A percentile compares a stretch with the other conserved stretches of the same genome.
Evolutionary conservation across 257 asterid genomes (phyloP).

Genomic region (Solanum appendiculatum): DNA sequence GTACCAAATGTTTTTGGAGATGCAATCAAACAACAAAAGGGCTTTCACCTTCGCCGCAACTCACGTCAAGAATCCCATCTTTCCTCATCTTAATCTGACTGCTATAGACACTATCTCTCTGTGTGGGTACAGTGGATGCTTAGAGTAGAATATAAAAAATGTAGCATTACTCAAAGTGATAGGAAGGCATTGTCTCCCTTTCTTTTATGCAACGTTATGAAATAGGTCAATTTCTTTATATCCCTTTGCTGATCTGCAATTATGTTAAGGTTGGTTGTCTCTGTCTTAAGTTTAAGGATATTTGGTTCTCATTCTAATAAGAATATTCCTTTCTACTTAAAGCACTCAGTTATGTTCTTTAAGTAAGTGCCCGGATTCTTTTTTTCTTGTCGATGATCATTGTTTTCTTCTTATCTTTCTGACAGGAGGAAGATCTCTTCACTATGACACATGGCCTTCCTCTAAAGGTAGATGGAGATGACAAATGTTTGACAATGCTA

Average conservation of each 20-base stretch:
- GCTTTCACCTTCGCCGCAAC: neutral
- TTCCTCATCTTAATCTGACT: neutral
- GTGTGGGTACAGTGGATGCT: neutral
- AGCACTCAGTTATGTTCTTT: neutral
- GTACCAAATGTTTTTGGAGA: neutral
- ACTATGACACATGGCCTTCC: conserved; percentile 90
- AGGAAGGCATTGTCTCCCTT: neutral
- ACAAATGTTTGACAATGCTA: conserved; percentile 78
- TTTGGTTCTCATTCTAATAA: neutral
- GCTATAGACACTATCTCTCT: neutral
- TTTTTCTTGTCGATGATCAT: neutral
- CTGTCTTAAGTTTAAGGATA: neutral
- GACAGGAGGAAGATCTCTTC: conserved; percentile 93
- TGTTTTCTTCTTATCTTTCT: neutral
- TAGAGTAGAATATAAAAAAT: neutral
- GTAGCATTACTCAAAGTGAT: neutral
- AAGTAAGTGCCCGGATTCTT: neutral
- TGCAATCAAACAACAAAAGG: neutral
- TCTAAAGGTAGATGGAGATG: conserved; percentile 84
- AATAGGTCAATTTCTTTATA: neutral
- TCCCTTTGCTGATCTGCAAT: neutral
- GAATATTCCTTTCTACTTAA: neutral
- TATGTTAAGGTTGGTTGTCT: neutral
- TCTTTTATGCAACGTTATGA: neutral
- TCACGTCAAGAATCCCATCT: neutral